Evolutionary conservation across 1,139 yeast species (phyloP).

Genomic region (Saccharomyces hybrid): DNA sequence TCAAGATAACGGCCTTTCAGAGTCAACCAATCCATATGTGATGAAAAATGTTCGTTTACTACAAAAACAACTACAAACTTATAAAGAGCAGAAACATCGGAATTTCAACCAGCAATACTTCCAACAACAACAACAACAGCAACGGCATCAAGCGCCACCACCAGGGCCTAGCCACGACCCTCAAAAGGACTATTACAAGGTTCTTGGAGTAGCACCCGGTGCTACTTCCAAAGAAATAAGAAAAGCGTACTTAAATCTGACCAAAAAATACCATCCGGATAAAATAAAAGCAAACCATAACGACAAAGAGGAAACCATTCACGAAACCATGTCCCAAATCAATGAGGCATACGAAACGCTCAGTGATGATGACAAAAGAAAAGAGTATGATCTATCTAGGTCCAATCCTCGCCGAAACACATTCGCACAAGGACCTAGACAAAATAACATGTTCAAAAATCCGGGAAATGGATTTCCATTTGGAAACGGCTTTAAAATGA

Average conservation of each 20-base stretch:
- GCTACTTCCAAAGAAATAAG: conserved; percentile 72
- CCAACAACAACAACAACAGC: conserved; percentile 42
- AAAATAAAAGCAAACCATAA: conserved; percentile 59
- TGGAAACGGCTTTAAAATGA: conserved; percentile 5
- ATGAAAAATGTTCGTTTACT: conserved; percentile 11
- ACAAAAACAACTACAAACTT: conserved; percentile 12
- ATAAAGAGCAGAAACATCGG: conserved; percentile 35
- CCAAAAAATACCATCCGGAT: conserved; percentile 86
- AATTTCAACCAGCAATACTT: conserved; percentile 27
- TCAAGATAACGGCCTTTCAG: conserved; percentile 15
- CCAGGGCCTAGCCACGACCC: conserved; percentile 31
- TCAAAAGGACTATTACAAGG: conserved; percentile 72
- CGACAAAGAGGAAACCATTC: conserved; percentile 69
- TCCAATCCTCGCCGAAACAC: conserved; percentile 6
- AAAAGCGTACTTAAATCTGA: conserved; percentile 71
- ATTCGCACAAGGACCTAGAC: neutral
- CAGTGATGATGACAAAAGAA: conserved; percentile 56
- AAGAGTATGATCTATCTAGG: conserved; percentile 51
- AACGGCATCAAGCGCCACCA: conserved; percentile 34
- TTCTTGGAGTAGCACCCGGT: conserved; percentile 56
- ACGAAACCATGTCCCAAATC: conserved; percentile 81
- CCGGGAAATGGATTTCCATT: conserved; percentile 8
- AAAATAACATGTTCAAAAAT: neutral
- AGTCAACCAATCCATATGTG: conserved; percentile 15
- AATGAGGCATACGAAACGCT: conserved; percentile 89